phyloP scores from a whole-genome alignment of 192 early-diverging fungal genomes.

The Spizellomyces sp. region DNA sequence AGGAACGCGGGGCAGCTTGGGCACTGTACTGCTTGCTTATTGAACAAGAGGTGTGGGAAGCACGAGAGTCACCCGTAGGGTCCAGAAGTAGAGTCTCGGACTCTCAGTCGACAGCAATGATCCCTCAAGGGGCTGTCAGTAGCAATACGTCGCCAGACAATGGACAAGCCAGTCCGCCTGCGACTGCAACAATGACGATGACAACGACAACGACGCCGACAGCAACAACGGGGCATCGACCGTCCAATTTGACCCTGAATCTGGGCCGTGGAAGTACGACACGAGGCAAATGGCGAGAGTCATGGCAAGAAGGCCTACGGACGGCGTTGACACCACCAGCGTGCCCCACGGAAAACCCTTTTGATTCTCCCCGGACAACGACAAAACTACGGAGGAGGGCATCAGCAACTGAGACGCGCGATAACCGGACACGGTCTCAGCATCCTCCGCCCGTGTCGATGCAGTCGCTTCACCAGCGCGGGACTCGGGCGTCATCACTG shows the following conservation, averaged over 20 bases:
- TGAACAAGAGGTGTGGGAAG: constrained; percentile 42
- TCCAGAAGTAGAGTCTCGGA: too few species aligned
- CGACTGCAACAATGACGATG: not conserved
- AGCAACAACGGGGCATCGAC: not conserved
- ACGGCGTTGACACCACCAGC: not conserved
- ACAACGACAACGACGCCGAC: not conserved
- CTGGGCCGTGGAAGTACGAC: not conserved
- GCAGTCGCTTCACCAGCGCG: not conserved
- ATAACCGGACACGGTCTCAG: not conserved
- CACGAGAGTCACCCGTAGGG: too few species aligned
- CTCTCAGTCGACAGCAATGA: too few species aligned
- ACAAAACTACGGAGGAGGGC: not conserved
- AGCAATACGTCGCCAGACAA: too few species aligned
- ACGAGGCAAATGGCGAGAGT: not conserved
- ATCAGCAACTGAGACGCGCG: not conserved
- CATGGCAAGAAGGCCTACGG: not conserved
- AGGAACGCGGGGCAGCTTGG: constrained; percentile 41
- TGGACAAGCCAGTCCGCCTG: too few species aligned
- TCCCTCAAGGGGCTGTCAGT: too few species aligned
- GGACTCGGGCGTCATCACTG: too few species aligned
- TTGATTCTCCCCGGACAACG: not conserved
- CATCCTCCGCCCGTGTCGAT: not conserved
- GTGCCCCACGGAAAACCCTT: constrained; percentile 4
- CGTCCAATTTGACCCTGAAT: not conserved
- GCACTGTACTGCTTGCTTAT: constrained; percentile 45